Evolutionary conservation across 1,284 basidiomycete genomes (phyloP).

Genomic region (Heterobasidion parviporum): DNA sequence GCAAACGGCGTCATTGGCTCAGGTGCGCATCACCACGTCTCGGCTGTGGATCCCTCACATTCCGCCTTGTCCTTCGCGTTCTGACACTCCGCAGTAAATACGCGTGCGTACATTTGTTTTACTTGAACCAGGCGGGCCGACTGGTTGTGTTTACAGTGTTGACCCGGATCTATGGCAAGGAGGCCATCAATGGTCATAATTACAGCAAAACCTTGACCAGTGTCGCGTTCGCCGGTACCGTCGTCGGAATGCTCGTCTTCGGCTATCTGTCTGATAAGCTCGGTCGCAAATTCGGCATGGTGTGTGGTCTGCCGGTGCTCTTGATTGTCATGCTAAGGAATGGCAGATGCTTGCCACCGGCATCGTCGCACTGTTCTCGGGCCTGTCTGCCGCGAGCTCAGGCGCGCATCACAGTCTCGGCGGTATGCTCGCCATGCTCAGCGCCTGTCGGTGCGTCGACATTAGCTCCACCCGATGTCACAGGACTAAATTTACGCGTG

Average conservation of each 20-base stretch:
- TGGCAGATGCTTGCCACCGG: slow-evolving; percentile 65
- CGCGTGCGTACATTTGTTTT: slow-evolving; percentile 31
- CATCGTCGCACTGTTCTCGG: slow-evolving; percentile 76
- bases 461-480: neutral
- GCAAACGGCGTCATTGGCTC: slow-evolving; percentile 73
- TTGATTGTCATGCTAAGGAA: neutral
- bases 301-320: slow-evolving; percentile 21
- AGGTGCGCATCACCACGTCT: slow-evolving; percentile 36
- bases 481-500: neutral
- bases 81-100: slow-evolving; percentile 39
- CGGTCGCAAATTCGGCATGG: slow-evolving; percentile 87
- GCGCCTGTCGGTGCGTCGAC: slow-evolving; percentile 61
- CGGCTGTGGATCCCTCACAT: neutral
- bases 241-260: slow-evolving; percentile 75
- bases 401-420: slow-evolving; percentile 67
- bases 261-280: slow-evolving; percentile 80
- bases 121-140: neutral
- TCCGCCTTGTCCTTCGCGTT: neutral
- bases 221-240: slow-evolving; percentile 74
- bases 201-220: slow-evolving; percentile 59
- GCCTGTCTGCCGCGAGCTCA: slow-evolving; percentile 75
- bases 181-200: slow-evolving; percentile 33
- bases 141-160: slow-evolving; percentile 38
- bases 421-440: slow-evolving; percentile 72
- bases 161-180: slow-evolving; percentile 48